Evolutionary conservation across 2,329 filamentous ascomycete species (phyloP).

Genomic region (Zymoseptoria pseudotritici): DNA sequence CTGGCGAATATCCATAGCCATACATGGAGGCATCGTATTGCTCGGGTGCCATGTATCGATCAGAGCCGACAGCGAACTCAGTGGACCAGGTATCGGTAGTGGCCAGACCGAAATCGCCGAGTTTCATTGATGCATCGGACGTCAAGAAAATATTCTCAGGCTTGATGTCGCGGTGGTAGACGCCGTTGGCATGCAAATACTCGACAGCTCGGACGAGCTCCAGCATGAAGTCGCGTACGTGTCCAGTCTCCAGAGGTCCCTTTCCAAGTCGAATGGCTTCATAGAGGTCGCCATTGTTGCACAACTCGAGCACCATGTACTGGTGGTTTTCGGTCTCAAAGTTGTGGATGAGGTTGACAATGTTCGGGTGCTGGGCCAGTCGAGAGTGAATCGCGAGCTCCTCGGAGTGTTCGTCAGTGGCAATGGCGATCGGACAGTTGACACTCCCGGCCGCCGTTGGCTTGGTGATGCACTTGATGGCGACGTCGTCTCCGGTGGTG

Average conservation of each 20-base stretch:
- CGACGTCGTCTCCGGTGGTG: constrained; percentile 69
- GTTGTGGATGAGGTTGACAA: constrained; percentile 83
- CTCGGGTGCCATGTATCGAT: constrained; percentile 98
- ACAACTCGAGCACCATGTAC: constrained; percentile 93
- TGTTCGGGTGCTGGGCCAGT: constrained; percentile 75
- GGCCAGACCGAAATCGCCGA: constrained; percentile 91
- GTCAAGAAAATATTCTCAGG: constrained; percentile 98
- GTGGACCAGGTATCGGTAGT: constrained; percentile 85
- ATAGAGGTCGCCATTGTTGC: constrained; percentile 89
- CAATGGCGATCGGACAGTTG: constrained; percentile 55
- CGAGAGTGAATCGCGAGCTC: constrained; percentile 72
- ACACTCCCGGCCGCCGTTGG: constrained; percentile 46
- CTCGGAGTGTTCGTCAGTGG: constrained; percentile 75
- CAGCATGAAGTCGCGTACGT: constrained; percentile 95
- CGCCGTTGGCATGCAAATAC: constrained; percentile 81
- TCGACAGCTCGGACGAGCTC: constrained; percentile 84
- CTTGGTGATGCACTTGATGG: constrained; percentile 95
- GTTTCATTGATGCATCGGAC: constrained; percentile 80
- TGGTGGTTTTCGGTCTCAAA: constrained; percentile 88
- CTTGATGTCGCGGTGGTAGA: constrained; percentile 98
- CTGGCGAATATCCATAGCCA: constrained; percentile 72
- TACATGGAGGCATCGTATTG: constrained; percentile 84
- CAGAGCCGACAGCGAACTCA: constrained; percentile 90
- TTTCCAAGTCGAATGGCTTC: constrained; percentile 87
- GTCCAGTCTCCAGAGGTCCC: constrained; percentile 87